Base-by-base conservation (phyloP, 2,329 filamentous ascomycete species). In the Knoxdaviesia capensis region DNA sequence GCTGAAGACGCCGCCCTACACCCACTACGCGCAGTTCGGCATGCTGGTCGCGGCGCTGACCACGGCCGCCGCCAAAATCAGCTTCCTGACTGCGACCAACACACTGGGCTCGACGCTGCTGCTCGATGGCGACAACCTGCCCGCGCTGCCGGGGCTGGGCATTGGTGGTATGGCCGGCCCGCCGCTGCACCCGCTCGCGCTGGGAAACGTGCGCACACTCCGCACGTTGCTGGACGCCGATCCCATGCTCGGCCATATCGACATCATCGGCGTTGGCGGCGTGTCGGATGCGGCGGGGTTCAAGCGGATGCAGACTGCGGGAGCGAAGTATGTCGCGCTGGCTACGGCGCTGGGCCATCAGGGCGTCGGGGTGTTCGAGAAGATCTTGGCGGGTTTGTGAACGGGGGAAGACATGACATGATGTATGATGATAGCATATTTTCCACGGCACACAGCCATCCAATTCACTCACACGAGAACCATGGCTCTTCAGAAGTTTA, bases 1-100 rank as follows among this genome's bases (percentile, higher is more conserved):
- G 0, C 63, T 87, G 48, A 88, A 88, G 53, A 77, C 74, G 1
- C 81, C 82, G 5, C 82, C 82, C 0, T 87, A 84, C 50, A 87
- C 80, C 0, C 72, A 85, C 52, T 58, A 67, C 0, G 71, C 65
- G 0, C 74, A 87, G 52, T 87, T 79, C 52, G 53, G 60, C 0
- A 62, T 60, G 11, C 56, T 87, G 9, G 54, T 74, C 2, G 47
- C 55, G 0, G 69, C 74, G 0, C 56, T 86, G 5, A 48, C 2
- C 48, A 49, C 6, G 46, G 51, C 36, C n/a, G 41, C 29, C n/a
- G 31, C 10, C 0, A 52, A 51, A 1, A 43, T 83, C 1, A 69
- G 66, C 37, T 87, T 87, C 56, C 64, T 87, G 48, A 85, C 81
- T 0, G 69, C 79, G 0, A 81, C 75, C 1, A 87, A 87, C 51